phyloP scores from a whole-genome alignment of 257 asterid genomes.

The Leonotis leonurus region DNA sequence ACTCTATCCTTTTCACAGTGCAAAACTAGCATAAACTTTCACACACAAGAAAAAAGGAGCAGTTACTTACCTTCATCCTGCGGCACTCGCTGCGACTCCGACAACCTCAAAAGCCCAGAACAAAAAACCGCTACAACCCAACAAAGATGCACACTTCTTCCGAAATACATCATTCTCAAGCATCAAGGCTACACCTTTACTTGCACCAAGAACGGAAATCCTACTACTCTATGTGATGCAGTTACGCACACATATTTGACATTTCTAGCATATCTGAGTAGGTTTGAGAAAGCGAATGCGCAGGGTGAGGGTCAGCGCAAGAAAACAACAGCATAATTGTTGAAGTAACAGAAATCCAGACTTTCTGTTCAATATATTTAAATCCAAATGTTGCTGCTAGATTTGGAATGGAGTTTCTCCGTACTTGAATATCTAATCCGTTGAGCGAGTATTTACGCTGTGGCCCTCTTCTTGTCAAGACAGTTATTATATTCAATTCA shows the following conservation, averaged over 20 bases:
- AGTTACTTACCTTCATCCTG: constrained; percentile 38
- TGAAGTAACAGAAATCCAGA: neutral
- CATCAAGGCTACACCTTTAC: constrained; percentile 11
- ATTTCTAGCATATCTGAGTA: neutral
- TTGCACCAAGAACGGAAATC: neutral
- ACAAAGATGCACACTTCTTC: constrained; percentile 10
- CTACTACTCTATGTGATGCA: neutral
- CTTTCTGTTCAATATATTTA: neutral
- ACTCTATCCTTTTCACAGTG: constrained; percentile 9
- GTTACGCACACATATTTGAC: neutral
- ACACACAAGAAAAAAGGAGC: neutral
- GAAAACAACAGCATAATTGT: neutral
- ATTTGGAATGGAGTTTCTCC: neutral
- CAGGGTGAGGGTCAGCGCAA: neutral
- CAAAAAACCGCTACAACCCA: constrained; percentile 26
- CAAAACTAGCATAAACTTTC: neutral
- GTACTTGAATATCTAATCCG: neutral
- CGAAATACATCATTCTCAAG: constrained; percentile 19
- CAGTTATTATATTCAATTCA: neutral
- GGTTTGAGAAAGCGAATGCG: neutral
- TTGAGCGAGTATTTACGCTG: neutral
- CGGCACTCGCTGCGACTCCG: constrained; percentile 46
- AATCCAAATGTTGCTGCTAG: neutral
- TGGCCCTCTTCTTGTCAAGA: neutral
- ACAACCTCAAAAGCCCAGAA: constrained; percentile 20